Evolutionary conservation across 805 yeast genomes (phyloP), one percentile per base, ranked within the genome.

Genomic region (Nakazawaea wickerhamii): DNA sequence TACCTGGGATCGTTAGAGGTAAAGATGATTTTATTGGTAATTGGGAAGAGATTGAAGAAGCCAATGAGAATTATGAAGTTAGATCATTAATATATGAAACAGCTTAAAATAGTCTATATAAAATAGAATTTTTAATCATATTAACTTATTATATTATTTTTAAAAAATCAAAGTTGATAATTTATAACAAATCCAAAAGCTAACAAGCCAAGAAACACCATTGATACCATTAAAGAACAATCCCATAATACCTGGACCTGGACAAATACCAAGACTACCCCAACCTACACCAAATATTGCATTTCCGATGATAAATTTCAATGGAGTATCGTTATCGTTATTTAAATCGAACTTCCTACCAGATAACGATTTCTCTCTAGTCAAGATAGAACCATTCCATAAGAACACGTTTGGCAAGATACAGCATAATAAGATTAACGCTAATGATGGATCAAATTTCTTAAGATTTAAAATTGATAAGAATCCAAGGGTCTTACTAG

Each of bases 1-100:
- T 88, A 45, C 97, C 97, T 2, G 96, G 90, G 26, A 73, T 89
- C 14, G 89, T 89, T 14, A 75, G 95, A 60, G 87, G 85, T 7
- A 79, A 79, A 21, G 93, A 85, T 53, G 90, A 82, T 50, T 74
- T 79, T 45, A 80, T 89, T 49, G 96, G 96, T 2, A 84, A 87
- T 57, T 85, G 85, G 82, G 78, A 81, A 55, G 95, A 83, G 52
- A 75, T 89, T 44, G 91, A 85, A 41, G 30, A 87, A 36, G 89
- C 89, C 32, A 87, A 87, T 58, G 96, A 89, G 59, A 83, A 80
- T 39, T 83, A 81, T 55, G 73, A 71, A 41, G 74, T 85, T 37
- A 65, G 75, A 40, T 79, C 79, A 41, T 60, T 83, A 35, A 70
- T 84, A 26, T 83, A 79, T 50, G 89, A 83, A 55, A 75, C 81